Conservation (phyloP, 2,329 filamentous ascomycete genomes). For the Trichophyton equinum region DNA sequence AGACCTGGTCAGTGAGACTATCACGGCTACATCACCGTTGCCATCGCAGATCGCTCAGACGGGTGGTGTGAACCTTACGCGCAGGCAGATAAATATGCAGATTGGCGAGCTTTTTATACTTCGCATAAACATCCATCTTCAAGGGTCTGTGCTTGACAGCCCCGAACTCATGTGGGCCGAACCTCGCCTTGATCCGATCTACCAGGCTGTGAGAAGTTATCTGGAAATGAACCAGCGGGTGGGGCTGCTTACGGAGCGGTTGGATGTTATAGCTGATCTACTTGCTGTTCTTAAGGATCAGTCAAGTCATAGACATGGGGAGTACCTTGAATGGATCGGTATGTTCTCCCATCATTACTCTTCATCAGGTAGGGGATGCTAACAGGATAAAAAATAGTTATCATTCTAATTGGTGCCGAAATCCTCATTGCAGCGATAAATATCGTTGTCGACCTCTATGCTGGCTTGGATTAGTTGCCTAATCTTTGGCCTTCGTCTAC, state of each 20-base stretch:
- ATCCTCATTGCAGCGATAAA: constrained; percentile 88
- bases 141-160: constrained; percentile 90
- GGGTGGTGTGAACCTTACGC: constrained; percentile 77
- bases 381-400: constrained; percentile 47
- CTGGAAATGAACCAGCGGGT: constrained; percentile 97
- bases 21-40: constrained; percentile 84
- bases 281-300: constrained; percentile 91
- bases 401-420: constrained; percentile 88
- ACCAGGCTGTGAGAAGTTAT: constrained; percentile 88
- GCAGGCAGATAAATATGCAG: constrained; percentile 96
- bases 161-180: constrained; percentile 98
- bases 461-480: constrained; percentile 42
- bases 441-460: constrained; percentile 87
- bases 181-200: constrained; percentile 89
- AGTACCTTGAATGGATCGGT: constrained; percentile 85
- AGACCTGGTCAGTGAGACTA: constrained; percentile 84
- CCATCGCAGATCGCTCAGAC: constrained; percentile 86
- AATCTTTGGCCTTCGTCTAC: not conserved
- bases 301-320: constrained; percentile 80
- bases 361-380: constrained; percentile 9
- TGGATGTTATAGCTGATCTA: constrained; percentile 88
- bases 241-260: constrained; percentile 69
- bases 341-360: constrained; percentile 25
- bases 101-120: constrained; percentile 97
- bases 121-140: constrained; percentile 93